Conservation (phyloP, 2,329 filamentous ascomycete species). For the Botryotinia narcissicola region DNA sequence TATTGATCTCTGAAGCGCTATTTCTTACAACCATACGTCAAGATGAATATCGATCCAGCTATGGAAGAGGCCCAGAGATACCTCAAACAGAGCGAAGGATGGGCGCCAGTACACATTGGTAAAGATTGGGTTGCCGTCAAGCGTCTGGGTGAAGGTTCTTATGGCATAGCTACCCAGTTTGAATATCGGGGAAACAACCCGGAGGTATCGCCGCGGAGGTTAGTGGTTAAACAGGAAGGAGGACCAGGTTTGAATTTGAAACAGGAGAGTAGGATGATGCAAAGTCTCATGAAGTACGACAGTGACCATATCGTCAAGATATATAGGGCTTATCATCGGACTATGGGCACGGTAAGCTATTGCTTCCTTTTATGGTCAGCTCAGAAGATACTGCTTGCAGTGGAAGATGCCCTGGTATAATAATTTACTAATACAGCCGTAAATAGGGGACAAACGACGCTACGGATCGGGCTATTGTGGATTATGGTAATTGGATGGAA, state of each 20-base stretch:
- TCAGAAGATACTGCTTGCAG: background rate
- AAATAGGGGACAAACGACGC: background rate
- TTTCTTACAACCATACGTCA: background rate
- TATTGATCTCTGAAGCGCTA: background rate
- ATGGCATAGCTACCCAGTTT: slow-evolving; percentile 15
- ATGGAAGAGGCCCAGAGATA: background rate
- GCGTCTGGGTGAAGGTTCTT: background rate
- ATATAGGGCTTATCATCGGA: slow-evolving; percentile 11
- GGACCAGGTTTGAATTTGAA: background rate
- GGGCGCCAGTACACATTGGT: slow-evolving; percentile 5
- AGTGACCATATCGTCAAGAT: slow-evolving; percentile 15
- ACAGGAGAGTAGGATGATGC: background rate
- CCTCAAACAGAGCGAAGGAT: background rate
- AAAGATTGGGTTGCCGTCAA: slow-evolving; percentile 14
- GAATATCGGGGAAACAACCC: background rate
- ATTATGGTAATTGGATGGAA: too few species aligned
- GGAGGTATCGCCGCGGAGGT: background rate
- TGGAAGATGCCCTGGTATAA: too few species aligned
- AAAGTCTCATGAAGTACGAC: slow-evolving; percentile 13
- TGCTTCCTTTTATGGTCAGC: background rate
- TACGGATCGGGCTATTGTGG: background rate
- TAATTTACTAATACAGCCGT: background rate
- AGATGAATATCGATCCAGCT: background rate
- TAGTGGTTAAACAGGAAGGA: slow-evolving; percentile 16
- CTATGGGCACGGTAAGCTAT: background rate